Conservation (phyloP, 2,329 filamentous ascomycete genomes). For the Sporothrix globosa region DNA sequence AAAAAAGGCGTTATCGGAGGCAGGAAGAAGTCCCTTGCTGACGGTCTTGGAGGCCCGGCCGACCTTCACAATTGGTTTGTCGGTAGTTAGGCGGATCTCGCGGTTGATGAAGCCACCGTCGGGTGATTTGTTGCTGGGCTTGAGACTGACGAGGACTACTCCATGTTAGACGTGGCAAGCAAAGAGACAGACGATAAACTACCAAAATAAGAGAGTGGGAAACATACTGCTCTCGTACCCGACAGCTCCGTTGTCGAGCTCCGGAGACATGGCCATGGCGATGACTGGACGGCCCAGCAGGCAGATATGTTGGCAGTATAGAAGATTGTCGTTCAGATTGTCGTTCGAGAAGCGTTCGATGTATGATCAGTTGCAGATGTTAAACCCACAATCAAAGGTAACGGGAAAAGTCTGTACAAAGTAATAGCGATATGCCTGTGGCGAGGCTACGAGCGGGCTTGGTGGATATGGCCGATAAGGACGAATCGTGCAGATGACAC, state of each 20-base stretch:
- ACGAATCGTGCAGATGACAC: background rate
- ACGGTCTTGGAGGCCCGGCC: conserved; percentile 53
- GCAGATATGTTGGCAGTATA: background rate
- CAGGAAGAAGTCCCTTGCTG: conserved; percentile 49
- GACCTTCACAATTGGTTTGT: conserved; percentile 41
- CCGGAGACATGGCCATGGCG: background rate
- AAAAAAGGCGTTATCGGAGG: conserved; percentile 63
- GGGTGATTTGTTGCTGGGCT: conserved; percentile 28
- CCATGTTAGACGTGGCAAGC: conserved; percentile 13
- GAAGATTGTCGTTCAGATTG: background rate
- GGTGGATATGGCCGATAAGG: background rate
- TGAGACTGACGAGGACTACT: conserved; percentile 37
- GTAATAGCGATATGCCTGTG: background rate
- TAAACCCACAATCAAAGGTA: too few relatives aligned
- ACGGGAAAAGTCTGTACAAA: too few relatives aligned
- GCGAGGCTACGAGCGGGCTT: background rate
- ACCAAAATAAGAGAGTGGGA: background rate
- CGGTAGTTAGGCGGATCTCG: conserved; percentile 40
- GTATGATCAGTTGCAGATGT: too few relatives aligned
- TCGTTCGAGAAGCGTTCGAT: background rate
- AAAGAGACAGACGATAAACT: background rate
- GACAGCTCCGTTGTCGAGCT: background rate
- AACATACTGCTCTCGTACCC: conserved; percentile 24
- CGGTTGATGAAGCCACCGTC: conserved; percentile 31
- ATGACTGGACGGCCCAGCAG: too few relatives aligned